phyloP scores from a whole-genome alignment of 257 asterid species.

The Cruciata laevipes region DNA sequence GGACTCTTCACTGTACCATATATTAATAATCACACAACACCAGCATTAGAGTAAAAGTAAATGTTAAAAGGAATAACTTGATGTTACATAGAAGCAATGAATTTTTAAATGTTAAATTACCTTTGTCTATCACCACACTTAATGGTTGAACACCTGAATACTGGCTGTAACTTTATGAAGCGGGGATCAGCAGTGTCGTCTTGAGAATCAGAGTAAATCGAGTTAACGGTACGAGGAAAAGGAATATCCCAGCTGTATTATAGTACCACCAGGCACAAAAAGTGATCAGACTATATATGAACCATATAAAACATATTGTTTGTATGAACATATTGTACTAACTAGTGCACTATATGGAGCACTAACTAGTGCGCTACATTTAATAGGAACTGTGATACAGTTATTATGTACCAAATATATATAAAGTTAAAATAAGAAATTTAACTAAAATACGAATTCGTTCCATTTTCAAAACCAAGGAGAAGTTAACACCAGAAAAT shows the following conservation, averaged over 20 bases:
- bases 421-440: not conserved
- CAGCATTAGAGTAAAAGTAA: not conserved
- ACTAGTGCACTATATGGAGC: not conserved
- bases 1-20: not conserved
- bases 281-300: not conserved
- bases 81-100: slow-evolving; percentile 1
- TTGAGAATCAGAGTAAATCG: slow-evolving; percentile 44
- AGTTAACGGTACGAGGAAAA: slow-evolving; percentile 57
- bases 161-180: slow-evolving; percentile 74
- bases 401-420: not conserved
- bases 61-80: not conserved
- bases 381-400: not conserved
- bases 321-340: no score
- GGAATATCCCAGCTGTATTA: slow-evolving; percentile 95
- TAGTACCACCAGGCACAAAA: slow-evolving; percentile 1
- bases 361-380: not conserved
- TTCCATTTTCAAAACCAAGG: not conserved
- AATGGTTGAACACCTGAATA: slow-evolving; percentile 73
- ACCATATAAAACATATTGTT: not conserved
- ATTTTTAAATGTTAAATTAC: slow-evolving; percentile 27
- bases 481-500: not conserved
- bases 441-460: not conserved
- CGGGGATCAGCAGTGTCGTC: slow-evolving; percentile 78
- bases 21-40: not conserved
- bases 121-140: slow-evolving; percentile 71